A percentile compares a stretch with the other conserved stretches of the same genome.
Conservation (phyloP, 2,329 filamentous ascomycete species). For the Scedosporium apiospermum region DNA sequence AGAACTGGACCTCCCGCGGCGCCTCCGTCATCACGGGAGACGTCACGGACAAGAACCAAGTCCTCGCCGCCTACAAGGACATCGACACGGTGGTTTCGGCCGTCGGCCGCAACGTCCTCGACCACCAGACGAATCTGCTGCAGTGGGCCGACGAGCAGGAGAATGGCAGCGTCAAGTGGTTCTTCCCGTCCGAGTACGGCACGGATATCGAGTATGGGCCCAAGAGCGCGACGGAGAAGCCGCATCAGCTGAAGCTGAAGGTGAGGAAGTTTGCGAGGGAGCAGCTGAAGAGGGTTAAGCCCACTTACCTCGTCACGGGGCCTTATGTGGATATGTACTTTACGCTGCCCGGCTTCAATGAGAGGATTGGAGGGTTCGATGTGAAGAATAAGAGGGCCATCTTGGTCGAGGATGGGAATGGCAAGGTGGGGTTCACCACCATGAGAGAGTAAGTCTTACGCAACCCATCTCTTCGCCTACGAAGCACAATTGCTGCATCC, state of each 20-base stretch:
- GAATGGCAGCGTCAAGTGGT: constrained; percentile 41
- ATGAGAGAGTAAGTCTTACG: constrained; percentile 53
- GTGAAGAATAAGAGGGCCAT: constrained; percentile 45
- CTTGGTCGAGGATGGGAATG: constrained; percentile 52
- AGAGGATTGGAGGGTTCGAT: constrained; percentile 48
- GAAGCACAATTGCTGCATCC: too few species aligned
- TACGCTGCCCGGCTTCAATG: constrained; percentile 23
- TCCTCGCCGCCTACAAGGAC: constrained; percentile 19
- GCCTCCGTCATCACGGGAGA: constrained; percentile 4
- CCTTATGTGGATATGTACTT: constrained; percentile 60
- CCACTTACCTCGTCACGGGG: constrained; percentile 62
- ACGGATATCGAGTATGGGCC: constrained; percentile 55
- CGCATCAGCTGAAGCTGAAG: constrained; percentile 61
- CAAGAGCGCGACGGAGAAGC: constrained; percentile 48
- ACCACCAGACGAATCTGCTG: constrained; percentile 52
- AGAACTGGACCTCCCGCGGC: not conserved
- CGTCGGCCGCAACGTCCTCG: constrained; percentile 53
- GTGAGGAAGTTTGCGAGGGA: constrained; percentile 52
- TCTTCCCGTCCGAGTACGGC: constrained; percentile 60
- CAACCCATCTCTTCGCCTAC: too few species aligned
- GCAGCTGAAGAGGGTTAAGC: constrained; percentile 41
- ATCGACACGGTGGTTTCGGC: constrained; percentile 58
- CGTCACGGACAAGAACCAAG: constrained; percentile 5
- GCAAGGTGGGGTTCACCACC: constrained; percentile 56
- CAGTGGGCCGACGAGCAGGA: constrained; percentile 43